Evolutionary conservation across 2,329 filamentous ascomycete genomes (phyloP).

Genomic region (Arthrobotrys pseudoclavata): DNA sequence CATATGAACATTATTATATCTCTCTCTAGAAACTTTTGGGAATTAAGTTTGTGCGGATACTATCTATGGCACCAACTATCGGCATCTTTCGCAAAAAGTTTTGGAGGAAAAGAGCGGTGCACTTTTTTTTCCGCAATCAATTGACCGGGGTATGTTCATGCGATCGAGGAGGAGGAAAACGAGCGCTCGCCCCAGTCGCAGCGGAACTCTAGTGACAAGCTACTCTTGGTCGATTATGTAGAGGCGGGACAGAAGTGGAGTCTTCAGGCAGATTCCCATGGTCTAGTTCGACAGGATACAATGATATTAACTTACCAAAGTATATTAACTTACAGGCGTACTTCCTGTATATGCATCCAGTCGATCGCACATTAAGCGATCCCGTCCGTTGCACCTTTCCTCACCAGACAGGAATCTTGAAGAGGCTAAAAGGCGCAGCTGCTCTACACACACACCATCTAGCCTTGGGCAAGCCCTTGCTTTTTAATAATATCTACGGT

Average conservation of each 20-base stretch:
- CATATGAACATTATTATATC: background rate
- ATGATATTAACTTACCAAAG: conserved; percentile 19
- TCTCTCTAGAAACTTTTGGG: background rate
- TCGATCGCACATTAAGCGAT: conserved; percentile 61
- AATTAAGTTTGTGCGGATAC: background rate
- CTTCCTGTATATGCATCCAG: conserved; percentile 59
- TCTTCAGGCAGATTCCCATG: conserved; percentile 42
- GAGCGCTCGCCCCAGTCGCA: conserved; percentile 50
- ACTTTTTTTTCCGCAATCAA: conserved; percentile 37
- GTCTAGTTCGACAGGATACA: conserved; percentile 48
- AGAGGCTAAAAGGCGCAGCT: conserved; percentile 37
- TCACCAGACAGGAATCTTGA: conserved; percentile 22
- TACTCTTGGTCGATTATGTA: conserved; percentile 22
- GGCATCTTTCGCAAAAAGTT: conserved; percentile 16
- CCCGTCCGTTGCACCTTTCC: conserved; percentile 57
- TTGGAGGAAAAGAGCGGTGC: conserved; percentile 30
- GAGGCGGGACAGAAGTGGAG: conserved; percentile 60
- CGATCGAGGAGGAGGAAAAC: conserved; percentile 47
- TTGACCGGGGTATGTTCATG: conserved; percentile 57
- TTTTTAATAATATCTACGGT: conserved; percentile 10
- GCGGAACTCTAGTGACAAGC: conserved; percentile 41
- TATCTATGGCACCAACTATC: conserved; percentile 37
- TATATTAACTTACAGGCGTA: conserved; percentile 36
- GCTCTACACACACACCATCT: conserved; percentile 24
- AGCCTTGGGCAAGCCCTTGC: conserved; percentile 43